phyloP scores from a whole-genome alignment of 2,329 filamentous ascomycete genomes.

The Microsporum canis region DNA sequence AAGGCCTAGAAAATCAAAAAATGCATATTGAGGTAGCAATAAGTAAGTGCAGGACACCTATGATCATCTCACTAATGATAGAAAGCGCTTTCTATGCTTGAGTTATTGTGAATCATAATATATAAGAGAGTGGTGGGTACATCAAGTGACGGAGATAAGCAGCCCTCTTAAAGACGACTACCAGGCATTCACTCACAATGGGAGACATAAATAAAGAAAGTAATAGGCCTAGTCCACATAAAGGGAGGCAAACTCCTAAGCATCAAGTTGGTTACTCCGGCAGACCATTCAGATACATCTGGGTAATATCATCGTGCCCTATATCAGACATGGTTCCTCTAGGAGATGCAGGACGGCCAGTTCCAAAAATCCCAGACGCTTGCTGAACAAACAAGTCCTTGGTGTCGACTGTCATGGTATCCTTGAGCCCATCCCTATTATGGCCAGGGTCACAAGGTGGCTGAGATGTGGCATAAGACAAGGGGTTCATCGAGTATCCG shows the following conservation, averaged over 20 bases:
- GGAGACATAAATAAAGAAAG: neutral
- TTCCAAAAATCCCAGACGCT: conserved; percentile 13
- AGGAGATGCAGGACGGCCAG: conserved; percentile 19
- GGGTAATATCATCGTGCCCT: conserved; percentile 24
- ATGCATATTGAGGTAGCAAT: neutral
- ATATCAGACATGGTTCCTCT: conserved; percentile 28
- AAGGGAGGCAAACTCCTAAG: neutral
- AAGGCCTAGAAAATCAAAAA: neutral
- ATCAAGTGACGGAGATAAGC: neutral
- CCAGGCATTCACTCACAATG: neutral
- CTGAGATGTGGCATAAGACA: conserved; percentile 19
- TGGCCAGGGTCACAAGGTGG: conserved; percentile 10
- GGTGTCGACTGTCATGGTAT: conserved; percentile 1
- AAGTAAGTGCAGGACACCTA: neutral
- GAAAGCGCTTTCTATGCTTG: neutral
- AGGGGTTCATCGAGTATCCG: conserved; percentile 25
- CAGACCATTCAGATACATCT: conserved; percentile 23
- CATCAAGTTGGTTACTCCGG: conserved; percentile 1
- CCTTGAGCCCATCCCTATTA: conserved; percentile 6
- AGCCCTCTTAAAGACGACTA: neutral
- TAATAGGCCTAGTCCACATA: neutral
- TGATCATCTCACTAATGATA: neutral
- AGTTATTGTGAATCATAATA: neutral
- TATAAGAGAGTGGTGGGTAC: neutral
- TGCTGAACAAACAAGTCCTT: conserved; percentile 9